phyloP scores from a whole-genome alignment of 148 eudicot genomes.

The Vaccinium vitisidaea region DNA sequence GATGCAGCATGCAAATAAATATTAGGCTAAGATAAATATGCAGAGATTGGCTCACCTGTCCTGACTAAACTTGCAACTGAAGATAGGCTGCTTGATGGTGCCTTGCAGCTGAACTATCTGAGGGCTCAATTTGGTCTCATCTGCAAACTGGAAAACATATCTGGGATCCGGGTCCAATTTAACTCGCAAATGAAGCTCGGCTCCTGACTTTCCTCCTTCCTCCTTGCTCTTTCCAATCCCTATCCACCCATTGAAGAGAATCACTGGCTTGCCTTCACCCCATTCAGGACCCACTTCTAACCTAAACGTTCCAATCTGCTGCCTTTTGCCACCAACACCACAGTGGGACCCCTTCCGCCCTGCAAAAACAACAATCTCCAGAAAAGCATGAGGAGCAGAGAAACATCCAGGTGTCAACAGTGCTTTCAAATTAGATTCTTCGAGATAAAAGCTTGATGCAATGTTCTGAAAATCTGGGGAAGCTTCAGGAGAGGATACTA shows the following conservation, averaged over 20 bases:
- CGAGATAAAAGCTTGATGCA: constrained; percentile 58
- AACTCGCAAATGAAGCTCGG: constrained; percentile 52
- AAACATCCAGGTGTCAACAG: constrained; percentile 46
- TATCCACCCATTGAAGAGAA: constrained; percentile 56
- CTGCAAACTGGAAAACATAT: constrained; percentile 62
- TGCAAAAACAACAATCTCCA: constrained; percentile 49
- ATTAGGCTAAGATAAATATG: background rate
- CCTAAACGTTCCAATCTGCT: constrained; percentile 52
- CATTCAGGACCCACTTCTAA: constrained; percentile 57
- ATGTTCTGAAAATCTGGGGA: constrained; percentile 38
- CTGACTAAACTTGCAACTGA: constrained; percentile 60
- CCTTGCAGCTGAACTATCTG: constrained; percentile 66
- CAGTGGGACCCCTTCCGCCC: constrained; percentile 47
- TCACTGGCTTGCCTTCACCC: constrained; percentile 47
- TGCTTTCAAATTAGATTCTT: constrained; percentile 54
- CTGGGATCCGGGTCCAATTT: constrained; percentile 64
- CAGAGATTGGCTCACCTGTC: constrained; percentile 39
- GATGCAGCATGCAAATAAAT: background rate
- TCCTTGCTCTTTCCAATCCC: constrained; percentile 51
- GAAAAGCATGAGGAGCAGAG: constrained; percentile 39
- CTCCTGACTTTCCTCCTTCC: constrained; percentile 39
- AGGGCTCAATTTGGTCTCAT: constrained; percentile 52
- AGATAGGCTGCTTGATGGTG: constrained; percentile 48
- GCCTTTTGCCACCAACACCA: constrained; percentile 50
- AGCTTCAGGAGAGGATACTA: constrained; percentile 44